These are phyloP conservation scores for Ampelocalamus luodianensis DNA, from an alignment of 176 grass and related monocot species.

Conservation along the genomic window DNA sequence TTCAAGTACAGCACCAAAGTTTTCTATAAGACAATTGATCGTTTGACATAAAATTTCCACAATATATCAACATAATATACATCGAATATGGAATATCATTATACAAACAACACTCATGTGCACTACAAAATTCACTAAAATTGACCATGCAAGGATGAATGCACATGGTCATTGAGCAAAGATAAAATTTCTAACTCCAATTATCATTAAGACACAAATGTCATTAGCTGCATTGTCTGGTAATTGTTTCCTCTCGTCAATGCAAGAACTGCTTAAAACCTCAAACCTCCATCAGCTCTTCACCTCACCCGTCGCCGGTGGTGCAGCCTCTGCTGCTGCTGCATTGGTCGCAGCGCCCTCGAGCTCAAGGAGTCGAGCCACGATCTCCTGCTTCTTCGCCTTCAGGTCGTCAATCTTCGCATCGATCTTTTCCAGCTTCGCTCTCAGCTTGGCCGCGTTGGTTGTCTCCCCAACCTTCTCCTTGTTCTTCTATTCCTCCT, in stretches of 20 bases:
- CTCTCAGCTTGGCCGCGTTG: constrained; percentile 41
- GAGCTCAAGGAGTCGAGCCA: constrained; percentile 44
- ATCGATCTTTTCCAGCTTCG: constrained; percentile 58
- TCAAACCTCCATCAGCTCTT: neutral
- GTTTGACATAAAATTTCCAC: neutral
- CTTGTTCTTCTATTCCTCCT: constrained; percentile 51
- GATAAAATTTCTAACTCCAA: neutral
- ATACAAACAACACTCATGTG: neutral
- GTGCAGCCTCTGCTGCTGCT: constrained; percentile 7
- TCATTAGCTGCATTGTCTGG: constrained; percentile 8
- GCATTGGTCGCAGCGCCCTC: constrained; percentile 4
- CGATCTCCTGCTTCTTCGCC: constrained; percentile 56
- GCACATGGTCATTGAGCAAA: neutral
- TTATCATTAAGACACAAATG: neutral
- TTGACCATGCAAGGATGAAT: neutral
- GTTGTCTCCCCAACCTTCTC: constrained; percentile 43
- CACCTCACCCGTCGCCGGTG: constrained; percentile 20
- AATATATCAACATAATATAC: neutral
- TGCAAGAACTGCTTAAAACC: neutral
- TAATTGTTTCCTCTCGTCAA: neutral
- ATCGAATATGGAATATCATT: neutral
- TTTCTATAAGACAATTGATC: neutral
- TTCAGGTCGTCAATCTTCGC: constrained; percentile 60
- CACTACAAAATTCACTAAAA: neutral
- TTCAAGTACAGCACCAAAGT: neutral